These are phyloP conservation scores for Phytopythium litorale DNA, from an alignment of 352 stramenopile genomes.

Conservation along the genomic window DNA sequence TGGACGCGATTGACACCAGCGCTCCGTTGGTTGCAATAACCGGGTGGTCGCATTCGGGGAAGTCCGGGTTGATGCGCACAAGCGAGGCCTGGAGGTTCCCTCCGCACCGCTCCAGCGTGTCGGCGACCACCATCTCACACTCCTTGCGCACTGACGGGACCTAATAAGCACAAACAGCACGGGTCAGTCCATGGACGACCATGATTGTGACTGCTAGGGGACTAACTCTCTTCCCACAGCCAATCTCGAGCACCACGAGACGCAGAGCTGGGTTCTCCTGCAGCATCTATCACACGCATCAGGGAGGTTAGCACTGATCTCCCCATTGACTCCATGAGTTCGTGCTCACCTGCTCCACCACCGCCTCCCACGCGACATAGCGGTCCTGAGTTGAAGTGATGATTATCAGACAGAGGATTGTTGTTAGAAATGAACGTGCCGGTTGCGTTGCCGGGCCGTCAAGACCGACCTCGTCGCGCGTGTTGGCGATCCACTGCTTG, in stretches of 20 bases:
- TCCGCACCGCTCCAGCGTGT: conserved; percentile 56
- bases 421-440: neutral
- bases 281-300: conserved; percentile 44
- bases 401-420: neutral
- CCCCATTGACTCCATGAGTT: neutral
- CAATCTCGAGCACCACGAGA: conserved; percentile 81
- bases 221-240: conserved; percentile 44
- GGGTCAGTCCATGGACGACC: too few species aligned
- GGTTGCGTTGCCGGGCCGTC: neutral
- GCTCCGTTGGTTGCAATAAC: conserved; percentile 36
- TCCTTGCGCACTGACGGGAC: conserved; percentile 77
- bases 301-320: neutral
- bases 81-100: conserved; percentile 40
- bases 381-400: conserved; percentile 24
- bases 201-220: neutral
- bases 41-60: conserved; percentile 47
- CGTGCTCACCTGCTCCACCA: conserved; percentile 55
- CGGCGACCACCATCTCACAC: conserved; percentile 77
- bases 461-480: conserved; percentile 42
- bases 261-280: conserved; percentile 49
- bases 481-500: conserved; percentile 78
- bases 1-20: conserved; percentile 46
- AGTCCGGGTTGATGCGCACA: conserved; percentile 77
- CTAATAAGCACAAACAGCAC: conserved; percentile 4
- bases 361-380: conserved; percentile 77